Evolutionary conservation across 108 stramenopile genomes (phyloP), one percentile per base, ranked within the genome.

Genomic region (Aurantiochytrium sp.): DNA sequence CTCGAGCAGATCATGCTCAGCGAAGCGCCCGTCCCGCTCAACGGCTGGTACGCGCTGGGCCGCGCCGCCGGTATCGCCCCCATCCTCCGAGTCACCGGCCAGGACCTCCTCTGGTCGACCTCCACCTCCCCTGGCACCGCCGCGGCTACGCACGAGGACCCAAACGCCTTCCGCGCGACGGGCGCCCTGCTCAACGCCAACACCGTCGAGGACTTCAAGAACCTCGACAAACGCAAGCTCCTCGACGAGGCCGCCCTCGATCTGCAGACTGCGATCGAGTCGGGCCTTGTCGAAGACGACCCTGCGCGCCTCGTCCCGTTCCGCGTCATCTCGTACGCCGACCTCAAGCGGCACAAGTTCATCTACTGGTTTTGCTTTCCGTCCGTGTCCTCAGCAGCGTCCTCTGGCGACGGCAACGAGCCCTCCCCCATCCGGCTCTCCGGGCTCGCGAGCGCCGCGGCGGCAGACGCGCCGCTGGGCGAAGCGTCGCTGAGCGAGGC

Each of bases 321-420:
- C 50, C 69, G 85, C 3, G 50, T 91, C 37, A 37, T 93, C 45
- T 87, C 89, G 32, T 93, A 92, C 52, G 92, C 91, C 4, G 93
- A 93, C 86, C 87, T 93, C 48, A 93, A 93, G 59, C 54, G 39
- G 85, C 91, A 91, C 88, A 34, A 87, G 27, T 93, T 92, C 85
- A 27, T 92, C 24, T 91, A 92, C 55, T 93, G 93, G 93, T 89
- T 91, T 42, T 92, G 90, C 37, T 91, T 90, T 55, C 92, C 92
- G 27, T 87, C 89, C 22, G 52, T 93, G 36, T 89, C 88, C 32
- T 86, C 68, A 4, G 36, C 68, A 15, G 15, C 17, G 53, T 4
- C 21, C n/a, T n/a, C n/a, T n/a, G n/a, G n/a, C n/a, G n/a, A n/a
- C n/a, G n/a, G n/a, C n/a, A n/a, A n/a, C n/a, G n/a, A n/a, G n/a